These are phyloP conservation scores for Colletotrichum sp. DNA, from an alignment of 2,329 filamentous ascomycete species.

Conservation along the genomic window DNA sequence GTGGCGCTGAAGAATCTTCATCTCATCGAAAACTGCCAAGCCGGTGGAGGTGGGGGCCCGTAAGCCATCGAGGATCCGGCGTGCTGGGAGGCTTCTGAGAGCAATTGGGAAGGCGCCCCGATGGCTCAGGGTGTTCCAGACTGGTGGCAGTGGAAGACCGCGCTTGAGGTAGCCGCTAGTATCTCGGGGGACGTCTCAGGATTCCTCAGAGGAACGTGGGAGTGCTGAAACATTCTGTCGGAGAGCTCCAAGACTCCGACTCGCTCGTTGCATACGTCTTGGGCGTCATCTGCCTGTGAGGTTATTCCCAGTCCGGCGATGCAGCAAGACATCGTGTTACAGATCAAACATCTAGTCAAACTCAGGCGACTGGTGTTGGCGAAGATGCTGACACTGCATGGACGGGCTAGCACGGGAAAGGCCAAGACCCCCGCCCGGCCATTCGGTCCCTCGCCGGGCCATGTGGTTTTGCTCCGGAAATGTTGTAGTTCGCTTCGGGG, in stretches of 20 bases:
- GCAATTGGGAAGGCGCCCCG: neutral
- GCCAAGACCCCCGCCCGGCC: neutral
- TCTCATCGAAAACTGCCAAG: neutral
- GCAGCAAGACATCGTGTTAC: neutral
- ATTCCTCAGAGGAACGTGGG: neutral
- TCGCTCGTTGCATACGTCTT: neutral
- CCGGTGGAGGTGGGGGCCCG: neutral
- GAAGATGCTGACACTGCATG: neutral
- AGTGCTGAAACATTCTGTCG: neutral
- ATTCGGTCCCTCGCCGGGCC: neutral
- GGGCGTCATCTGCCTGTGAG: neutral
- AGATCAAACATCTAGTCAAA: neutral
- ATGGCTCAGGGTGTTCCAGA: neutral
- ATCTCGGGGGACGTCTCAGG: neutral
- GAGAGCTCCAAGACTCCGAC: neutral
- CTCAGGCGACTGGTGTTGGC: neutral
- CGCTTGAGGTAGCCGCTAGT: neutral
- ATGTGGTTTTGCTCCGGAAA: conserved; percentile 18
- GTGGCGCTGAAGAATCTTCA: neutral
- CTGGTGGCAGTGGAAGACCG: neutral
- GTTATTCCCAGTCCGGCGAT: conserved; percentile 14
- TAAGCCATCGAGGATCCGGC: neutral
- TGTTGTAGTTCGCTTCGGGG: neutral
- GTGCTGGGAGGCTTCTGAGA: neutral
- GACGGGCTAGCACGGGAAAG: neutral